phyloP scores from a whole-genome alignment of 2,329 filamentous ascomycete genomes.

The Tympanopsis confertula region DNA sequence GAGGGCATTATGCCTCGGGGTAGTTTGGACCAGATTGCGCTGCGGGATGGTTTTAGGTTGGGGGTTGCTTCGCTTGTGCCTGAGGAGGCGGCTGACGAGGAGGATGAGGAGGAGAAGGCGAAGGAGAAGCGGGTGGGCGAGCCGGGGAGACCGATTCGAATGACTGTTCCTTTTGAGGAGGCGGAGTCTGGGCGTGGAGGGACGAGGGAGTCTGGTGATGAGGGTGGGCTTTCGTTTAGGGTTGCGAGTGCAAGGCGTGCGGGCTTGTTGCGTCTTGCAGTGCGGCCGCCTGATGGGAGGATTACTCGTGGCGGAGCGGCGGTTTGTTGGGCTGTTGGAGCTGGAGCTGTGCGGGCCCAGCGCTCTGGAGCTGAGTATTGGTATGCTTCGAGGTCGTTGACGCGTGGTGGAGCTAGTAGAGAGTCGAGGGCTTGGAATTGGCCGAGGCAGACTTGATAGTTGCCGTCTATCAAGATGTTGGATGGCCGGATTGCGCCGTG shows the following conservation, averaged over 20 bases:
- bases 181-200: slow-evolving; percentile 15
- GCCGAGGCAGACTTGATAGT: slow-evolving; percentile 42
- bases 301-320: slow-evolving; percentile 12
- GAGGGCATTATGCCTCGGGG: slow-evolving; percentile 1
- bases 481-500: slow-evolving; percentile 47
- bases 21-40: slow-evolving; percentile 6
- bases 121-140: slow-evolving; percentile 17
- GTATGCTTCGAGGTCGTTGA: slow-evolving; percentile 41
- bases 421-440: slow-evolving; percentile 43
- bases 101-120: slow-evolving; percentile 18
- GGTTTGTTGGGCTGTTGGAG: slow-evolving; percentile 16
- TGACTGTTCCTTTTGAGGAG: slow-evolving; percentile 19
- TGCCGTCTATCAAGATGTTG: slow-evolving; percentile 44
- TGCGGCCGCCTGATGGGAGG: slow-evolving; percentile 26
- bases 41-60: slow-evolving; percentile 4
- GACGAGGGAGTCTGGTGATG: slow-evolving; percentile 2
- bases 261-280: slow-evolving; percentile 15
- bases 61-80: slow-evolving; percentile 7
- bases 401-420: slow-evolving; percentile 36
- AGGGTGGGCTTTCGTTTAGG: slow-evolving; percentile 10
- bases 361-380: slow-evolving; percentile 47
- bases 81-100: slow-evolving; percentile 9
- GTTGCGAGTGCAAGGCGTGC: slow-evolving; percentile 8
- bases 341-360: slow-evolving; percentile 23
- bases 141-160: slow-evolving; percentile 15